Evolutionary conservation across 139 green algal species (phyloP).

Genomic region (Chloropicon primus): DNA sequence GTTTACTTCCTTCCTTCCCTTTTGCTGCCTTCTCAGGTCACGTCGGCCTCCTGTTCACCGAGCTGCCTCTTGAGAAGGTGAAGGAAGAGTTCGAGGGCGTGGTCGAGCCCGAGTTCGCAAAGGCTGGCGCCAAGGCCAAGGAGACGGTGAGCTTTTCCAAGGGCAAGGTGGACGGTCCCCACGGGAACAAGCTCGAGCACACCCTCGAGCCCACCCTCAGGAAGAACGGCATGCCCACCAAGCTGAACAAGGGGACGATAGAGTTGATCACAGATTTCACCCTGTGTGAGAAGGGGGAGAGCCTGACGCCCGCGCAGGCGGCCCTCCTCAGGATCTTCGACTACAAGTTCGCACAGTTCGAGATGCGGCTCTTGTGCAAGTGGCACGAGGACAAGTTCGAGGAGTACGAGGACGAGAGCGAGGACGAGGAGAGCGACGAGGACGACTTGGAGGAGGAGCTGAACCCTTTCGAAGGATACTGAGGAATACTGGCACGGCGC

Average conservation of each 20-base stretch:
- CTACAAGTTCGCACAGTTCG: slow-evolving; percentile 69
- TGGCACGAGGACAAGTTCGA: slow-evolving; percentile 1
- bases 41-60: slow-evolving; percentile 82
- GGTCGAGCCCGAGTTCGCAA: slow-evolving; percentile 66
- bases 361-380: slow-evolving; percentile 30
- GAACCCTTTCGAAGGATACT: neutral
- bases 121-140: slow-evolving; percentile 53
- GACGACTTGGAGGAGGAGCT: neutral
- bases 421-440: neutral
- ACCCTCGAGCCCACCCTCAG: slow-evolving; percentile 88
- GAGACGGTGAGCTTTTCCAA: slow-evolving; percentile 51
- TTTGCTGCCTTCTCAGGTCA: slow-evolving; percentile 58
- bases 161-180: slow-evolving; percentile 55
- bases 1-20: no score
- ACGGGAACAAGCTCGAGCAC: slow-evolving; percentile 65
- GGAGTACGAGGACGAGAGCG: neutral
- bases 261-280: slow-evolving; percentile 60
- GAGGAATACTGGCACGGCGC: no score
- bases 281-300: slow-evolving; percentile 58
- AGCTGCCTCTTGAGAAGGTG: slow-evolving; percentile 44
- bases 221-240: slow-evolving; percentile 79
- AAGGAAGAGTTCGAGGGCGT: slow-evolving; percentile 17
- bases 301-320: slow-evolving; percentile 54
- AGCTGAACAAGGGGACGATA: slow-evolving; percentile 82
- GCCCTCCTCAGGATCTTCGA: slow-evolving; percentile 73